Evolutionary conservation across 352 stramenopile species (phyloP), one percentile per base, ranked within the genome.

Genomic region (Pythium aquatile): DNA sequence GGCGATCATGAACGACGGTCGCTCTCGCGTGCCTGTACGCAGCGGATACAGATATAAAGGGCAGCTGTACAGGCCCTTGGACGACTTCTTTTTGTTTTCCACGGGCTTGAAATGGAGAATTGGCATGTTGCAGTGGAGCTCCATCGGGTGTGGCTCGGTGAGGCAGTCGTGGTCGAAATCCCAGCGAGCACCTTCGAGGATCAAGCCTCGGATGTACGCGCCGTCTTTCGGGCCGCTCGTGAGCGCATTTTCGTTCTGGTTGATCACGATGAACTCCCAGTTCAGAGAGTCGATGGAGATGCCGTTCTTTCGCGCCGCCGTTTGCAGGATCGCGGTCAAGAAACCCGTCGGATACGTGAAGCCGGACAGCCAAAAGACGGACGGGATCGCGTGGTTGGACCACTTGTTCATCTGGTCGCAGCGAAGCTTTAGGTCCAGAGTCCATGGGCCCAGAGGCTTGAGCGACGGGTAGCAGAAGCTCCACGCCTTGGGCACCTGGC

Each of bases 321-420:
- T 98, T 65, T 99, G 96, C 51, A 99, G 74, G 33, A 99, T 64
- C n/a, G 96, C 96, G 0, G 96, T 99, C 5, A 99, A 72, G 57
- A 99, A 98, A 5, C 92, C 91, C 29, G 94, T 98, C 20, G 96
- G 96, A 64, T 99, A 99, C 10, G 96, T 99, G 63, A 99, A 98
- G 3, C 93, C 96, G 3, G 90, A 83, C 7, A 99, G 85, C 96
- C 96, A 99, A 62, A 98, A 98, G 10, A 97, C 85, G 40, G 78
- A 74, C 16, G 96, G 96, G 26, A 97, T 71, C 0, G 72, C 77
- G 28, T 85, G 74, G 47, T 93, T 88, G 0, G 90, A 85, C 95
- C 94, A 98, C 44, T 81, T 83, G 61, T 69, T 79, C 76, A 98
- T 96, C 73, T 98, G 94, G 16, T 97, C 88, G 29, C 91, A 89